Conservation (phyloP, 495 filamentous ascomycete genomes). For the Lasiosphaeria miniovina region DNA sequence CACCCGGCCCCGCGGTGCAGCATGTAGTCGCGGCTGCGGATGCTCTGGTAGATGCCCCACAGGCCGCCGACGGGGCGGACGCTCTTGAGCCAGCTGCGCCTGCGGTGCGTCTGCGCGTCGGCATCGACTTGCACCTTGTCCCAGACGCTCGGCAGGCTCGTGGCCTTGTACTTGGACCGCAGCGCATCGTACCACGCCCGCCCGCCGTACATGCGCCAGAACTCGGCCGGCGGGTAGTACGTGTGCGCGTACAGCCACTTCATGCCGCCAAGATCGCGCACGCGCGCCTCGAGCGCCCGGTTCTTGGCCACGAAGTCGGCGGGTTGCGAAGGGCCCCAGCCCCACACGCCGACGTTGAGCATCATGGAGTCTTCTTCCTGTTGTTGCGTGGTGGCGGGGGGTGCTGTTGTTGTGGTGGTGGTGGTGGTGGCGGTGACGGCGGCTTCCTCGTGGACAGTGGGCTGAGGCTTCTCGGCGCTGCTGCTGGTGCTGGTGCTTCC, state of each 20-base stretch:
- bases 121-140: constrained; percentile 53
- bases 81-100: constrained; percentile 37
- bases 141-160: constrained; percentile 52
- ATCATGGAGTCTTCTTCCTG: constrained; percentile 36
- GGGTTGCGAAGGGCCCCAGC: constrained; percentile 42
- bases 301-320: constrained; percentile 54
- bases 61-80: constrained; percentile 52
- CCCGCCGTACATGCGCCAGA: constrained; percentile 55
- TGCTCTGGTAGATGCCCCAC: constrained; percentile 55
- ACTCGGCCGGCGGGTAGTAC: constrained; percentile 54
- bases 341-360: constrained; percentile 58
- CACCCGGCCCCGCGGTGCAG: constrained; percentile 50
- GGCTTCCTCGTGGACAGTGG: background rate
- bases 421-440: background rate
- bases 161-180: constrained; percentile 50
- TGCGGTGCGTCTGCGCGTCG: constrained; percentile 23
- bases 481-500: background rate
- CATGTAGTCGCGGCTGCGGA: constrained; percentile 53
- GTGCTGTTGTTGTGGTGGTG: constrained; percentile 5
- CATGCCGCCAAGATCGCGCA: constrained; percentile 63
- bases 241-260: constrained; percentile 63
- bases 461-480: background rate
- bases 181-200: constrained; percentile 50
- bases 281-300: constrained; percentile 59
- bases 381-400: background rate